A percentile compares a stretch with the other conserved stretches of the same genome.
Conservation (phyloP, 2,329 filamentous ascomycete genomes). For the Microsporum canis region DNA sequence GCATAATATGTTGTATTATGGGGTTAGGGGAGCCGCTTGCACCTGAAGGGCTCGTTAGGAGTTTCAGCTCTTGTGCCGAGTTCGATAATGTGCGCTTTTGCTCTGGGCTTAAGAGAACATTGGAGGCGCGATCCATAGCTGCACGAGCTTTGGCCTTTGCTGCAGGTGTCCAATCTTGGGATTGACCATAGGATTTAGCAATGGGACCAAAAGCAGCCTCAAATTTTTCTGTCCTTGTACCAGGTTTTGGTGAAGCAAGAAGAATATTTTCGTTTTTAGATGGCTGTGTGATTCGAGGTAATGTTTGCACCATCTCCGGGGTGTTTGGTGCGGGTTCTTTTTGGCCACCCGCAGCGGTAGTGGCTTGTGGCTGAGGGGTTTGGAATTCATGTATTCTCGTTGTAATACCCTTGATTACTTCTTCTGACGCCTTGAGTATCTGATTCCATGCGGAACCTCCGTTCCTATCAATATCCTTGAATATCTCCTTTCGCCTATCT, state of each 20-base stretch:
- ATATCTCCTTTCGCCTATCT: conserved; percentile 68
- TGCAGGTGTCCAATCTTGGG: conserved; percentile 34
- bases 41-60: conserved; percentile 24
- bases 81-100: conserved; percentile 28
- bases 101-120: conserved; percentile 30
- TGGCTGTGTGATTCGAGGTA: conserved; percentile 41
- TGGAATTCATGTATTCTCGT: conserved; percentile 54
- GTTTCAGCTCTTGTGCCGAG: conserved; percentile 29
- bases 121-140: conserved; percentile 29
- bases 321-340: conserved; percentile 11
- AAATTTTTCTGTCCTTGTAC: conserved; percentile 27
- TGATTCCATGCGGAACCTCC: conserved; percentile 75
- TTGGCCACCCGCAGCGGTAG: neutral
- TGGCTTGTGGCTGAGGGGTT: conserved; percentile 31
- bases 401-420: conserved; percentile 56
- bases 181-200: conserved; percentile 37
- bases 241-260: conserved; percentile 29
- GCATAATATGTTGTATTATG: conserved; percentile 38
- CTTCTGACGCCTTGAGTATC: conserved; percentile 57
- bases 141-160: conserved; percentile 30
- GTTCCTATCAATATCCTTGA: conserved; percentile 72
- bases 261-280: conserved; percentile 40
- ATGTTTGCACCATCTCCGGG: conserved; percentile 29
- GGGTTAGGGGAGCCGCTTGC: conserved; percentile 42
- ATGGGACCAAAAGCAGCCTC: conserved; percentile 34